Evolutionary conservation across 2,329 filamentous ascomycete genomes (phyloP).

Genomic region (Teratosphaeria destructans): DNA sequence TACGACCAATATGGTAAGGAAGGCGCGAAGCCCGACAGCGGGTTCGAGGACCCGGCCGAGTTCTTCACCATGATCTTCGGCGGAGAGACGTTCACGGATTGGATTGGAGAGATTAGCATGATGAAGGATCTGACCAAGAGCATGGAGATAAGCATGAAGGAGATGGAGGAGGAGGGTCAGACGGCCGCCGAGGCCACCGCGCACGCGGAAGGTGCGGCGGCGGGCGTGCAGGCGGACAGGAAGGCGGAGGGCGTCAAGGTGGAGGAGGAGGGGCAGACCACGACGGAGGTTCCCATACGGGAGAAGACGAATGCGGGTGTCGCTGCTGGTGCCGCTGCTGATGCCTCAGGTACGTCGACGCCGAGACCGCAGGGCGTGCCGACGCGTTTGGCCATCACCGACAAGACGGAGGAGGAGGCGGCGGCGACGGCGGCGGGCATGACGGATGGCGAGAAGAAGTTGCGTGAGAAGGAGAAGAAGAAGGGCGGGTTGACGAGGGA

Average conservation of each 20-base stretch:
- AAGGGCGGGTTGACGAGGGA: constrained; percentile 80
- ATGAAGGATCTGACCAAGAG: constrained; percentile 98
- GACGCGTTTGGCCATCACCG: constrained; percentile 76
- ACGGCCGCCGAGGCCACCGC: constrained; percentile 41
- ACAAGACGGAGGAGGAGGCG: constrained; percentile 70
- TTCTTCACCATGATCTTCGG: constrained; percentile 99
- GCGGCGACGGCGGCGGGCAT: constrained; percentile 54
- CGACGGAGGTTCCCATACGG: constrained; percentile 6
- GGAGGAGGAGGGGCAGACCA: constrained; percentile 5
- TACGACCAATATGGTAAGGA: constrained; percentile 99
- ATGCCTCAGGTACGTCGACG: constrained; percentile 31
- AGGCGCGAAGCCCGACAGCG: constrained; percentile 76
- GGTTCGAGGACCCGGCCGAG: constrained; percentile 89
- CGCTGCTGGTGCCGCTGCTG: constrained; percentile 3
- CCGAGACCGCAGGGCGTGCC: constrained; percentile 51
- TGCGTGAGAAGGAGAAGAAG: constrained; percentile 77
- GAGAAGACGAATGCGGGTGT: constrained; percentile 1
- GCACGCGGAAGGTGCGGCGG: constrained; percentile 37
- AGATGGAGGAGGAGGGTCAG: constrained; percentile 57
- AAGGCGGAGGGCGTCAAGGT: constrained; percentile 8
- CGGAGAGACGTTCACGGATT: constrained; percentile 87
- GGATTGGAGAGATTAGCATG: constrained; percentile 94
- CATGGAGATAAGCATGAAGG: constrained; percentile 92
- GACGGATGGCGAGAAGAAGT: constrained; percentile 62
- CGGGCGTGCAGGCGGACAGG: constrained; percentile 7